Evolutionary conservation across 2,329 filamentous ascomycete genomes (phyloP), one percentile per base, ranked within the genome.

Genomic region (Teratosphaeria zuluensis): DNA sequence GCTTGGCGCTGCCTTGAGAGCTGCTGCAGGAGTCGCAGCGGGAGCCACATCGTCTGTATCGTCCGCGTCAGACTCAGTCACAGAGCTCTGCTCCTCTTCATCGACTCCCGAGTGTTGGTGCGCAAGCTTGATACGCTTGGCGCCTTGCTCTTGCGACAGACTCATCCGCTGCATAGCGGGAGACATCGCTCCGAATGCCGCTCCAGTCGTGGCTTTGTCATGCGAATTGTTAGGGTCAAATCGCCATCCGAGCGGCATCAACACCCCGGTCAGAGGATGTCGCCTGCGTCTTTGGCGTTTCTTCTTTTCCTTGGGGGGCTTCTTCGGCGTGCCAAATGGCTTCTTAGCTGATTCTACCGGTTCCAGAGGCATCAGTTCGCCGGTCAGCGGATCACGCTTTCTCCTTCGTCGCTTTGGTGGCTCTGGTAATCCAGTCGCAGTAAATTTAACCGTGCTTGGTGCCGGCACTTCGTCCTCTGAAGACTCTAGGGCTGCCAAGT

Each of bases 211-310:
- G 19, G 3, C 24, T 6, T 7, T 55, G 7, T 30, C 24, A 38
- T 16, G 21, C 24, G 35, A 12, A 24, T 58, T 61, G 12, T 63
- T 53, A 0, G 65, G 65, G 30, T 70, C 61, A 31, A 66, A 69
- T 9, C 56, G 55, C 66, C 66, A 70, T 21, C 66, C 68, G n/a
- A 69, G 55, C 28, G 68, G 68, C 69, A 71, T 71, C 1, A 71
- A 60, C 56, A 68, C 68, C 5, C 63, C 60, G 2, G 69, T 71
- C 14, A 64, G 14, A 2, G 68, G 69, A 63, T 71, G 68, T 24
- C 68, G 54, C 58, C 62, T 63, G 1, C 69, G 65, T 55, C 69
- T 59, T 7, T 54, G 63, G 14, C 67, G 62, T 55, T 69, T 70
- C 24, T 62, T 59, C 55, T 56, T 33, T 55, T 59, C 31, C 16